Base-by-base conservation (phyloP, 2,329 filamentous ascomycete species). In the Fusarium scirpi region DNA sequence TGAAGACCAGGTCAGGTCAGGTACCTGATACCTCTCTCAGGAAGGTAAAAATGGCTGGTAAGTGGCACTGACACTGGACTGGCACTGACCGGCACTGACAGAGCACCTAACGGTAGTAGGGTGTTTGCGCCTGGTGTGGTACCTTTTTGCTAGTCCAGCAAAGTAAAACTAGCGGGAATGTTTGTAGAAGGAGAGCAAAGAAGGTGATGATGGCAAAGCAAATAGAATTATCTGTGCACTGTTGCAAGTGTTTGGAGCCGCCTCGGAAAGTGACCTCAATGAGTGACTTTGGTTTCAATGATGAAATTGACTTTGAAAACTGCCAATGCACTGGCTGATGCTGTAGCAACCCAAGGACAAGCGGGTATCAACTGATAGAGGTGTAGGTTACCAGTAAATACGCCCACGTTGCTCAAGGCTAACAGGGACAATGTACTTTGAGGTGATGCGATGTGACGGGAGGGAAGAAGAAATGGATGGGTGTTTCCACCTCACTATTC, bases 401-500 rank as follows among this genome's bases (percentile, higher is more conserved):
- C 32, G 29, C 45, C 38, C 56, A 62, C 38, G 45, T 53, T 62
- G 59, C 56, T 46, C 59, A 61, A 62, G 40, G 40, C 46, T 46
- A 54, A 30, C 22, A 38, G 27, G 18, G 10, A 38, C 22, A 48
- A 20, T 62, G 45, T 45, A 32, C 24, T 44, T 20, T 49, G 25
- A 55, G 57, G 24, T 57, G 52, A 56, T 25, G 43, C 32, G 52
- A 60, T 18, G 38, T 43, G 38, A 20, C 27, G 29, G 29, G 47
- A 49, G 20, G 29, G 48, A 52, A 25, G 48, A 34, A 52, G 48
- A 20, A 40, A 47, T 34, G 43, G 40, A 34, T 40, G 57, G n/a
- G 32, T 61, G 58, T 71, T 70, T 55, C 69, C 65, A 71, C 65
- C 65, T 71, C 68, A 53, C 65, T 69, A 70, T 69, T 72, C 64